Evolutionary conservation across 2,329 filamentous ascomycete genomes (phyloP).

Genomic region (Catunica adiposa): DNA sequence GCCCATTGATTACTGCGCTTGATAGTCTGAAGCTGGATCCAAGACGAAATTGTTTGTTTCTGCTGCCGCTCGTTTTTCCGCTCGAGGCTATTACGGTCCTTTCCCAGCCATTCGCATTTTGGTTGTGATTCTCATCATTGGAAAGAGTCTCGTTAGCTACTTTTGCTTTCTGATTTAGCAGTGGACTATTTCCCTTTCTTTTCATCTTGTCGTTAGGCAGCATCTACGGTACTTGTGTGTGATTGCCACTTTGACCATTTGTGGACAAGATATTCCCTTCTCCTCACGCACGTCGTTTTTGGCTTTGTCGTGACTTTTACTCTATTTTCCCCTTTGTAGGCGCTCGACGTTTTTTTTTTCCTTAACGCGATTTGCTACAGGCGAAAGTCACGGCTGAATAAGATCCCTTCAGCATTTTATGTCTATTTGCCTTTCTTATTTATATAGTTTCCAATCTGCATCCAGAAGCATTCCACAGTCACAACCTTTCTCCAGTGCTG

Average conservation of each 20-base stretch:
- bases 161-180: neutral
- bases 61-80: neutral
- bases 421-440: too few relatives aligned
- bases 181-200: neutral
- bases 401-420: neutral
- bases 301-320: neutral
- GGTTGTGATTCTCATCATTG: neutral
- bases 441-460: neutral
- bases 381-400: too few relatives aligned
- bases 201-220: neutral
- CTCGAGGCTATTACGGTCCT: neutral
- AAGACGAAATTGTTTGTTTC: neutral
- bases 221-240: neutral
- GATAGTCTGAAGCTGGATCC: too few relatives aligned
- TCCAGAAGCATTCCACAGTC: neutral
- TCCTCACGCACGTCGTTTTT: neutral
- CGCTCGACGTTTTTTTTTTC: neutral
- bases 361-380: too few relatives aligned
- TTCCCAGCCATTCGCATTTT: constrained; percentile 4
- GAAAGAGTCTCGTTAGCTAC: neutral
- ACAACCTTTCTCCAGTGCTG: neutral
- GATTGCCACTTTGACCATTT: too few relatives aligned
- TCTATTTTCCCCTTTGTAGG: neutral
- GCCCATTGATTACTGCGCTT: neutral
- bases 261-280: neutral